phyloP scores from a whole-genome alignment of 768 basidiomycete species.

The Tricholoma furcatifolium region DNA sequence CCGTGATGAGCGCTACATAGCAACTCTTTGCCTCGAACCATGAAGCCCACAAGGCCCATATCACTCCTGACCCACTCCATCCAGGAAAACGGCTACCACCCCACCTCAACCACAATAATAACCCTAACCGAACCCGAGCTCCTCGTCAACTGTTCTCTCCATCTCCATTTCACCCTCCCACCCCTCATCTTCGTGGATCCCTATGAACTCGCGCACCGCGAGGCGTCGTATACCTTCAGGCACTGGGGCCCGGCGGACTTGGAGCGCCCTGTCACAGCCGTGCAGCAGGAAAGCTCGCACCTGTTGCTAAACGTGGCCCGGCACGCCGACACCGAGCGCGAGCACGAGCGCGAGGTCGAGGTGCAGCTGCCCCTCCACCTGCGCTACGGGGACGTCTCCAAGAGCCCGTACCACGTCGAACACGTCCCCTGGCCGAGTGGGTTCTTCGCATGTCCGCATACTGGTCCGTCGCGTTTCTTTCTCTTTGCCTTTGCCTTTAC shows the following conservation, averaged over 20 bases:
- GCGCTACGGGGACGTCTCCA: constrained; percentile 38
- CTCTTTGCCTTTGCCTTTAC: background rate
- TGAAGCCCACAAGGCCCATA: constrained; percentile 12
- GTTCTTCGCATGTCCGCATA: constrained; percentile 36
- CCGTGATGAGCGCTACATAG: background rate
- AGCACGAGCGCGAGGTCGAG: constrained; percentile 15
- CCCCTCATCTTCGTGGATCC: constrained; percentile 46
- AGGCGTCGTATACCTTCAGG: constrained; percentile 34
- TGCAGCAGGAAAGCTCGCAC: constrained; percentile 22
- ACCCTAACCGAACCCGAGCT: constrained; percentile 12
- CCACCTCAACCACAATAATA: constrained; percentile 30
- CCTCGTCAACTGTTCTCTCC: constrained; percentile 30
- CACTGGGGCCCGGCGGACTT: constrained; percentile 44
- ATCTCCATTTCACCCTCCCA: constrained; percentile 40
- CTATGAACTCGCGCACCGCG: constrained; percentile 42
- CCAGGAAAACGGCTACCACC: constrained; percentile 37
- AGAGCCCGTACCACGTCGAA: constrained; percentile 23
- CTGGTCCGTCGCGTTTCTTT: constrained; percentile 19
- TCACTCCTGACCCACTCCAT: constrained; percentile 28
- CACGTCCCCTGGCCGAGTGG: constrained; percentile 35
- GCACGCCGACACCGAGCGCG: constrained; percentile 7
- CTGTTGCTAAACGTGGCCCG: constrained; percentile 24
- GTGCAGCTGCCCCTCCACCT: constrained; percentile 46
- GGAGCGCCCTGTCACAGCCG: constrained; percentile 43
- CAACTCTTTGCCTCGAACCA: no score